These are phyloP conservation scores for Phytophthora lateralis DNA, from an alignment of 352 stramenopile genomes.

Conservation along the genomic window DNA sequence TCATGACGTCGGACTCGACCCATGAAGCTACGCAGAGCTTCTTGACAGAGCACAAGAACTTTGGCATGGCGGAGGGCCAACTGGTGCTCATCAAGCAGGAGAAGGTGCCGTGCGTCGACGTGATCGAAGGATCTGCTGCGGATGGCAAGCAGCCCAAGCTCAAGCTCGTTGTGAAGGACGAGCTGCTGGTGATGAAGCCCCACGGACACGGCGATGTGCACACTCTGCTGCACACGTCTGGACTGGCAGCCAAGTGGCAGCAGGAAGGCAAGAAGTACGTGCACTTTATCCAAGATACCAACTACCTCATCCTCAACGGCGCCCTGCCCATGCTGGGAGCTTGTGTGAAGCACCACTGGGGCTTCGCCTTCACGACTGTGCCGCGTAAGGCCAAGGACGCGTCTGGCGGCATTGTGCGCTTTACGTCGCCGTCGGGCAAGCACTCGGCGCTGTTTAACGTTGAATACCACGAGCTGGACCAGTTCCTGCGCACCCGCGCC, in stretches of 20 bases:
- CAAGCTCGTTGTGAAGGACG: constrained; percentile 64
- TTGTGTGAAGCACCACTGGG: constrained; percentile 79
- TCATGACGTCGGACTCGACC: constrained; percentile 98
- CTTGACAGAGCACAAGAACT: constrained; percentile 92
- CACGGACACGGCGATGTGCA: constrained; percentile 99
- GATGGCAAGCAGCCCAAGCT: constrained; percentile 66
- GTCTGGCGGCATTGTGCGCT: constrained; percentile 64
- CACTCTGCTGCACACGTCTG: constrained; percentile 87
- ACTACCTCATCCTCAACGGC: constrained; percentile 95
- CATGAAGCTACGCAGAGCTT: constrained; percentile 90
- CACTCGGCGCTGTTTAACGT: constrained; percentile 66
- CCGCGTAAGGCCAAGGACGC: constrained; percentile 95
- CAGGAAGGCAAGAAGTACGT: constrained; percentile 89
- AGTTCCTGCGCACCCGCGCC: constrained; percentile 58
- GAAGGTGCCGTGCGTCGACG: constrained; percentile 91
- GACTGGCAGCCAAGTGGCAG: constrained; percentile 74
- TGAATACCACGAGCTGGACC: constrained; percentile 77
- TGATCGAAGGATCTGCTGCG: constrained; percentile 29
- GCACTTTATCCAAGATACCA: constrained; percentile 97
- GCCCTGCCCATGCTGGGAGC: constrained; percentile 91
- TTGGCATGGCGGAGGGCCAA: constrained; percentile 92
- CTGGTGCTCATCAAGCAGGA: constrained; percentile 98
- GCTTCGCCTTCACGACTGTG: constrained; percentile 94
- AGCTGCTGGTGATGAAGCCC: constrained; percentile 93
- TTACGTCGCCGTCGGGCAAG: constrained; percentile 37